phyloP scores from a whole-genome alignment of 805 yeast genomes.

The Starmera quercuum region DNA sequence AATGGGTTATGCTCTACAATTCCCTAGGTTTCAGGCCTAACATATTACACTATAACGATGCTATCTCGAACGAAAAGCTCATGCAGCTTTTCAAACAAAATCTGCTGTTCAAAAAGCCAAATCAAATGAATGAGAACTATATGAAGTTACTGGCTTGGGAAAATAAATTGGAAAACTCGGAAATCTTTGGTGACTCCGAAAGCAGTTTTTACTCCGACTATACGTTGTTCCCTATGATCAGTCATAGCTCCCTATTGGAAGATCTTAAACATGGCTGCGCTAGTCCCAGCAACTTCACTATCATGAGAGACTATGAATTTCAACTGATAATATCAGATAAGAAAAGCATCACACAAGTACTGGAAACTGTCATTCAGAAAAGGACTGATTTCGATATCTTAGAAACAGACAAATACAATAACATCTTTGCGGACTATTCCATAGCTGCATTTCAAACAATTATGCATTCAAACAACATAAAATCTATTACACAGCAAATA shows the following conservation, averaged over 20 bases:
- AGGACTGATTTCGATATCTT: slow-evolving; percentile 8
- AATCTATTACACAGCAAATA: slow-evolving; percentile 5
- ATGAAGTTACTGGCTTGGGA: slow-evolving; percentile 15
- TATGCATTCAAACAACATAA: slow-evolving; percentile 10
- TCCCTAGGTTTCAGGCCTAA: slow-evolving; percentile 11
- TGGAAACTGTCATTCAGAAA: slow-evolving; percentile 5
- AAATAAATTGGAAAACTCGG: neutral
- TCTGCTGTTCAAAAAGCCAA: slow-evolving; percentile 5
- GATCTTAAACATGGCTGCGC: slow-evolving; percentile 2
- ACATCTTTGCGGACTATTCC: slow-evolving; percentile 12
- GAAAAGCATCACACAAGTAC: slow-evolving; percentile 3
- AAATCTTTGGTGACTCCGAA: neutral
- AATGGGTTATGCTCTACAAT: slow-evolving; percentile 10
- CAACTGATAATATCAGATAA: slow-evolving; percentile 7
- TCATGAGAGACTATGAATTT: slow-evolving; percentile 7
- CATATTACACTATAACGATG: slow-evolving; percentile 13
- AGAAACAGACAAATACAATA: slow-evolving; percentile 4
- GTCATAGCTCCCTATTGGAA: neutral
- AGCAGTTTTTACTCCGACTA: slow-evolving; percentile 10
- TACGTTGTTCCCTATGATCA: slow-evolving; percentile 7
- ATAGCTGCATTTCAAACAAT: slow-evolving; percentile 6
- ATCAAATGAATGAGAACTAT: slow-evolving; percentile 12
- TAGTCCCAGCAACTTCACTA: neutral
- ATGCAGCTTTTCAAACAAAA: slow-evolving; percentile 4
- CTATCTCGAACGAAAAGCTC: slow-evolving; percentile 7